These are phyloP conservation scores for Stagonosporopsis tanaceti DNA, from an alignment of 2,329 filamentous ascomycete genomes.

Conservation along the genomic window DNA sequence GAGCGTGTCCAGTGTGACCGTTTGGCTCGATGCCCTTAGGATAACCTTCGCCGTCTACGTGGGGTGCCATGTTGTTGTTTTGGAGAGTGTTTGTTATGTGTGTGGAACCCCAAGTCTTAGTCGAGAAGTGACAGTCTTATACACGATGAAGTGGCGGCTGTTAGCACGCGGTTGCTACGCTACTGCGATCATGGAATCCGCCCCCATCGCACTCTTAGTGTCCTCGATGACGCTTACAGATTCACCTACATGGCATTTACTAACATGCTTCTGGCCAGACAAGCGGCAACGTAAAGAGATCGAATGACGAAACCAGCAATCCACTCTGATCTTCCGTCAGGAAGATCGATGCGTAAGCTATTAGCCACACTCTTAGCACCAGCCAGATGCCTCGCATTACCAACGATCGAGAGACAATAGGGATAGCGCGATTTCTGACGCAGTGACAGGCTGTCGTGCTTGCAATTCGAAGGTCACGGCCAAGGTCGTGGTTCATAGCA, in stretches of 20 bases:
- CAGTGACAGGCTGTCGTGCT: slow-evolving; percentile 9
- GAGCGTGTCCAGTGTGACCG: slow-evolving; percentile 24
- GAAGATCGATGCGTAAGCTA: slow-evolving; percentile 9
- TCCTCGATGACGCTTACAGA: slow-evolving; percentile 33
- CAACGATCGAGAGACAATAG: slow-evolving; percentile 15
- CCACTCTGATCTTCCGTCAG: slow-evolving; percentile 20
- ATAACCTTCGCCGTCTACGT: slow-evolving; percentile 20
- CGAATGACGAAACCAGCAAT: slow-evolving; percentile 19
- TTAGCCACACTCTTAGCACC: slow-evolving; percentile 15
- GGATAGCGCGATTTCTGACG: slow-evolving; percentile 23
- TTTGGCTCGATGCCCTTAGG: slow-evolving; percentile 21
- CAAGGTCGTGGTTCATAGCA: background rate
- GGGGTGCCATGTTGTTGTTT: slow-evolving; percentile 10
- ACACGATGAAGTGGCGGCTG: slow-evolving; percentile 3
- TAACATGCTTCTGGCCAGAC: slow-evolving; percentile 20
- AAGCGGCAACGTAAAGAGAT: slow-evolving; percentile 11
- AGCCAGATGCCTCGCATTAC: slow-evolving; percentile 26
- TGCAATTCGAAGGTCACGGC: slow-evolving; percentile 1
- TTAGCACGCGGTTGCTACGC: slow-evolving; percentile 1
- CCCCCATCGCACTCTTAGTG: slow-evolving; percentile 18
- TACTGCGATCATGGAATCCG: slow-evolving; percentile 13
- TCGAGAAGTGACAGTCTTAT: slow-evolving; percentile 1
- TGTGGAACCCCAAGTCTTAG: background rate
- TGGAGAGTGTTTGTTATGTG: background rate
- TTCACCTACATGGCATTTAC: background rate